These are phyloP conservation scores for Emericellopsis terricola DNA, from an alignment of 495 filamentous ascomycete genomes.

Conservation along the genomic window DNA sequence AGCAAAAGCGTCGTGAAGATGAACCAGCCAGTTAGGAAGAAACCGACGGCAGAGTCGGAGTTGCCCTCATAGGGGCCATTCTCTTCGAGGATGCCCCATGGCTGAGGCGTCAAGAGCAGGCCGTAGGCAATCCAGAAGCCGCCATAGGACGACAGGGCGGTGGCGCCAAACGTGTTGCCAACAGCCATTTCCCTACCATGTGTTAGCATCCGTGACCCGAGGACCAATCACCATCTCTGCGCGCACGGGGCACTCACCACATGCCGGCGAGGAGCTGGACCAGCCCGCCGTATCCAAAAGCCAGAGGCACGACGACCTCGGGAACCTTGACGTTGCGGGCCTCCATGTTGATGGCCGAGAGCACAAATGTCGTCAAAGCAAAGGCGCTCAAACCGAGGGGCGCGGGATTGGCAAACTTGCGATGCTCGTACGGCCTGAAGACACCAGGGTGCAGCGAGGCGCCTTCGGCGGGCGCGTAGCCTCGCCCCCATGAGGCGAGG, in stretches of 20 bases:
- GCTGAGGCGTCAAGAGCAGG: slow-evolving; percentile 64
- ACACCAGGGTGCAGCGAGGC: slow-evolving; percentile 94
- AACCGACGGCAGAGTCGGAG: slow-evolving; percentile 47
- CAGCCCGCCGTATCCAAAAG: slow-evolving; percentile 72
- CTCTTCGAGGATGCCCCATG: slow-evolving; percentile 42
- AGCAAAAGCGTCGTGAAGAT: slow-evolving; percentile 89
- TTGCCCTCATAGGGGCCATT: slow-evolving; percentile 24
- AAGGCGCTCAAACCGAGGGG: slow-evolving; percentile 79
- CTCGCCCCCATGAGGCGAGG: no score
- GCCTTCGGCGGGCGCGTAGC: slow-evolving; percentile 58
- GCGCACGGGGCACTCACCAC: slow-evolving; percentile 50
- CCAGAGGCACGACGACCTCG: slow-evolving; percentile 52
- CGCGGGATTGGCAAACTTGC: slow-evolving; percentile 79
- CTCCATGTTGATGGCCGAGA: slow-evolving; percentile 68
- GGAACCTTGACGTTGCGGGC: slow-evolving; percentile 39
- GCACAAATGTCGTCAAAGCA: slow-evolving; percentile 88
- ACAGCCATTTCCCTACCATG: slow-evolving; percentile 97
- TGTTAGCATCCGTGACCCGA: no score
- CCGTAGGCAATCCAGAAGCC: slow-evolving; percentile 93
- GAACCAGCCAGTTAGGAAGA: slow-evolving; percentile 91
- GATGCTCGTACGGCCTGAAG: slow-evolving; percentile 53
- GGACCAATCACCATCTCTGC: slow-evolving; percentile 2
- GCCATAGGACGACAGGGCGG: slow-evolving; percentile 88
- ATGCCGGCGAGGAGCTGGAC: slow-evolving; percentile 90
- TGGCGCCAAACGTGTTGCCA: slow-evolving; percentile 96